Evolutionary conservation across 2,329 filamentous ascomycete genomes (phyloP).

Genomic region (Colletotrichum eremochloae): DNA sequence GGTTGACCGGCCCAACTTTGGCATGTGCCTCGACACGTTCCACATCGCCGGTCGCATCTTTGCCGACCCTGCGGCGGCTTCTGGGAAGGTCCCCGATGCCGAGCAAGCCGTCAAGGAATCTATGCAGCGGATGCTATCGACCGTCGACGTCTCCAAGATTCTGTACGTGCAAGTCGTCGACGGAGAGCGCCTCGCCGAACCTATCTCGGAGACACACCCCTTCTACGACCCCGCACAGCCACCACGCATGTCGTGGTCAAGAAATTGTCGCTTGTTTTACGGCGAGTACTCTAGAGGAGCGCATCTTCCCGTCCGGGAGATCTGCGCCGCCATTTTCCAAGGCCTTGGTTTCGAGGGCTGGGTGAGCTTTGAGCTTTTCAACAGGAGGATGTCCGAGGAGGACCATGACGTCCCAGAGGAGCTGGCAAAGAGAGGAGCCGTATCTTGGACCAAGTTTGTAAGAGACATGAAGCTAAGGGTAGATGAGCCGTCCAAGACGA

Average conservation of each 20-base stretch:
- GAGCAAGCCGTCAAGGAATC: conserved; percentile 68
- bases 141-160: conserved; percentile 73
- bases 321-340: conserved; percentile 72
- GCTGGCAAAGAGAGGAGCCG: conserved; percentile 68
- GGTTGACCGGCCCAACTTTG: conserved; percentile 79
- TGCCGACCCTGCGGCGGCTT: conserved; percentile 69
- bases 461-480: conserved; percentile 52
- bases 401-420: conserved; percentile 65
- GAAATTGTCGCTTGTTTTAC: conserved; percentile 75
- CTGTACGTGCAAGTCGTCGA: conserved; percentile 85
- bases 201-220: conserved; percentile 64
- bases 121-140: conserved; percentile 65
- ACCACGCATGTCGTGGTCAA: conserved; percentile 80
- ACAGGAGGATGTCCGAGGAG: conserved; percentile 67
- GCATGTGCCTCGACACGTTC: conserved; percentile 83
- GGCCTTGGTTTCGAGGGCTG: conserved; percentile 76
- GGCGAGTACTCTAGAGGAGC: conserved; percentile 71
- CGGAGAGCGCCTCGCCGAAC: conserved; percentile 71
- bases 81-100: conserved; percentile 66
- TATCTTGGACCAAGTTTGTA: conserved; percentile 64
- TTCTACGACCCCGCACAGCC: conserved; percentile 54
- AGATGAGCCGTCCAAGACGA: conserved; percentile 44
- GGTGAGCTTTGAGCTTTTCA: conserved; percentile 80
- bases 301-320: conserved; percentile 75
- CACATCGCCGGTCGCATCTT: conserved; percentile 81